phyloP scores from a whole-genome alignment of 371 early-diverging fungal species.

The Conidiobolus incongruus region DNA sequence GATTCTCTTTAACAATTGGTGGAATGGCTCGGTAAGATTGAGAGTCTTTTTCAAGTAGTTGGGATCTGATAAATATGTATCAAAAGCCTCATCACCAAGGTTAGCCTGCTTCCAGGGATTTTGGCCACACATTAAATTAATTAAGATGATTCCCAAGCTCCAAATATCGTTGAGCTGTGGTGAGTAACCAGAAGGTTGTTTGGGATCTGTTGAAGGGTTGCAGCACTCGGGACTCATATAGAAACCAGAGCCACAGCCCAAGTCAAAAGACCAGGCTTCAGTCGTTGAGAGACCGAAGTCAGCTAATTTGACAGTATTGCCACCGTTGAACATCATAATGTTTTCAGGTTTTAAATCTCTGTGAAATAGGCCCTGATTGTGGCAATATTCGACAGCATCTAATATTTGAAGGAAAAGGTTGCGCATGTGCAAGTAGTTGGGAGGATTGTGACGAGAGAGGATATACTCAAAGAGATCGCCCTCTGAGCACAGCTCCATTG shows the following conservation, averaged over 20 bases:
- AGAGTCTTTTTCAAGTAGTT: not conserved
- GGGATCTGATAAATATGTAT: slow-evolving; percentile 24
- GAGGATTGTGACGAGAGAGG: not conserved
- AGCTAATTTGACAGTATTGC: slow-evolving; percentile 57
- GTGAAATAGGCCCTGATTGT: slow-evolving; percentile 29
- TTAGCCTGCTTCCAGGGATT: slow-evolving; percentile 66
- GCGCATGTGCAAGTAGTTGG: not conserved
- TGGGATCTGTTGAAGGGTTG: not conserved
- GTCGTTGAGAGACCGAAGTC: slow-evolving; percentile 88
- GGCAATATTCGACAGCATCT: slow-evolving; percentile 29
- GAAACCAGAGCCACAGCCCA: slow-evolving; percentile 77
- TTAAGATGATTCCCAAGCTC: slow-evolving; percentile 63
- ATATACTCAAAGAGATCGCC: slow-evolving; percentile 24
- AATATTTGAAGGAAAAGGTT: slow-evolving; percentile 16
- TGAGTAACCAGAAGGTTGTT: slow-evolving; percentile 11
- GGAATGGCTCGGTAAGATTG: not conserved
- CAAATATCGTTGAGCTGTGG: no score
- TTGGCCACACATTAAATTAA: slow-evolving; percentile 47
- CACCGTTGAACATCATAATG: slow-evolving; percentile 12
- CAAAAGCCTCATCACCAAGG: slow-evolving; percentile 45
- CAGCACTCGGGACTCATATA: slow-evolving; percentile 57
- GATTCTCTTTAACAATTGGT: not conserved
- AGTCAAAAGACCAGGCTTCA: slow-evolving; percentile 40
- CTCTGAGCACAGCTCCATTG: slow-evolving; percentile 34
- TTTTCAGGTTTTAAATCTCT: slow-evolving; percentile 52